Evolutionary conservation across 1,284 basidiomycete genomes (phyloP).

Genomic region (Grifola frondosa): DNA sequence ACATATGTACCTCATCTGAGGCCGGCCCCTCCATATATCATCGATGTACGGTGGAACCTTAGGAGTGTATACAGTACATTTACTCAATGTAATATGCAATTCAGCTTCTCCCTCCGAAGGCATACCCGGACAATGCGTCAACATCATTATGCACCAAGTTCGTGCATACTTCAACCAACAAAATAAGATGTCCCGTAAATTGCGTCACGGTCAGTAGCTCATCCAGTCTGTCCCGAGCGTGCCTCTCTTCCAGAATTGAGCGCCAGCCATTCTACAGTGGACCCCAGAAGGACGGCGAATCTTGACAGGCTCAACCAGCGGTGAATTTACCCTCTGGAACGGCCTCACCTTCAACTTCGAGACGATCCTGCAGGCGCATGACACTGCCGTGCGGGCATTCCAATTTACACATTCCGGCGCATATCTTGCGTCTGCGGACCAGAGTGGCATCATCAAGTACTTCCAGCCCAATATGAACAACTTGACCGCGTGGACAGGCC

Average conservation of each 20-base stretch:
- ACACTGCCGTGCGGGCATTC: conserved; percentile 89
- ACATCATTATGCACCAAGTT: conserved; percentile 95
- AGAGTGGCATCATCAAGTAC: conserved; percentile 95
- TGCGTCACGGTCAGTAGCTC: conserved; percentile 81
- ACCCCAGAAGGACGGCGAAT: conserved; percentile 93
- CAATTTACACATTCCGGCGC: conserved; percentile 89
- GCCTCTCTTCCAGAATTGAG: conserved; percentile 1
- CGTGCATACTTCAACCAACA: conserved; percentile 98
- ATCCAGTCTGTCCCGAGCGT: too few species aligned
- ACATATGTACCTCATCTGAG: conserved; percentile 74
- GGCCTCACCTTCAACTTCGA: conserved; percentile 99
- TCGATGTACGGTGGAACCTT: conserved; percentile 59
- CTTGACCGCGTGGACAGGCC: conserved; percentile 88
- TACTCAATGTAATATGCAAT: conserved; percentile 25
- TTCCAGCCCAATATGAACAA: conserved; percentile 99
- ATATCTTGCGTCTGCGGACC: conserved; percentile 92
- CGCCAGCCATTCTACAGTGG: conserved; percentile 60
- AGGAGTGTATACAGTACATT: conserved; percentile 19
- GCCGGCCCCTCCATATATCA: conserved; percentile 80
- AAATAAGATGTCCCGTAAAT: conserved; percentile 95
- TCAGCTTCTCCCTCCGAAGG: conserved; percentile 89
- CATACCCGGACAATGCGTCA: conserved; percentile 85
- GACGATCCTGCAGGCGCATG: conserved; percentile 97
- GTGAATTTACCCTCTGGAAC: conserved; percentile 99
- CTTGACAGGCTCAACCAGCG: conserved; percentile 93